Evolutionary conservation across 208 protist genomes (phyloP), one percentile per base, ranked within the genome.

Genomic region (Polymyxa betae): DNA sequence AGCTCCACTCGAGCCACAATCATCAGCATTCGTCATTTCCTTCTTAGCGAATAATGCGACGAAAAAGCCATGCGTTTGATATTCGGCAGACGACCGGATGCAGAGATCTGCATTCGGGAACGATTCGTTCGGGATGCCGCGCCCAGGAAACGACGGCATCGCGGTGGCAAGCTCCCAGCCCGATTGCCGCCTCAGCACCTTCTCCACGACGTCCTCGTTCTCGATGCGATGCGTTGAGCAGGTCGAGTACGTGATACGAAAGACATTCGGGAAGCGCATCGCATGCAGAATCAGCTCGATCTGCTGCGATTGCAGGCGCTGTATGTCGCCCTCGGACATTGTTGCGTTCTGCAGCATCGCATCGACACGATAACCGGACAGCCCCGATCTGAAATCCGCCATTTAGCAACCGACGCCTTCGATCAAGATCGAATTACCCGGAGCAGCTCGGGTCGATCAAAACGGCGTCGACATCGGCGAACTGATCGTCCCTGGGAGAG

Each of bases 391-490:
- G 49, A 60, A 60, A 60, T 29, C 5, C 5, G 49, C 5, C 12
- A 60, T 60, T 60, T 60, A 60, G 49, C 49, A 60, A 5, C 49
- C 12, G 12, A 24, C 5, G 24, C 49, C 24, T 5, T 5, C 49
- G 24, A 60, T 60, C 12, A 60, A 60, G 12, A 24, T 29, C 12
- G 12, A 29, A 24, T 5, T 60, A 60, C 49, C 49, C 93, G 0
- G 93, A 95, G 68, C 94, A 96, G 0, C 93, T 93, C 64, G 94
- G 94, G 77, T 96, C 94, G 89, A 91, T 77, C 38, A 95, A 38
- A n/a, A 95, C 54, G 0, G 45, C 72, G 5, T 38, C 49, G 46
- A 54, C 94, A 92, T 46, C 45, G 24, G 24, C 5, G n/a, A 78
- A 88, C 5, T 46, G 38, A 12, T 5, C 10, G 43, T 90, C 91